Percentiles rank a stretch among this genome's conserved stretches.
phyloP scores from a whole-genome alignment of 768 basidiomycete species.

The Amanita brunnescens region DNA sequence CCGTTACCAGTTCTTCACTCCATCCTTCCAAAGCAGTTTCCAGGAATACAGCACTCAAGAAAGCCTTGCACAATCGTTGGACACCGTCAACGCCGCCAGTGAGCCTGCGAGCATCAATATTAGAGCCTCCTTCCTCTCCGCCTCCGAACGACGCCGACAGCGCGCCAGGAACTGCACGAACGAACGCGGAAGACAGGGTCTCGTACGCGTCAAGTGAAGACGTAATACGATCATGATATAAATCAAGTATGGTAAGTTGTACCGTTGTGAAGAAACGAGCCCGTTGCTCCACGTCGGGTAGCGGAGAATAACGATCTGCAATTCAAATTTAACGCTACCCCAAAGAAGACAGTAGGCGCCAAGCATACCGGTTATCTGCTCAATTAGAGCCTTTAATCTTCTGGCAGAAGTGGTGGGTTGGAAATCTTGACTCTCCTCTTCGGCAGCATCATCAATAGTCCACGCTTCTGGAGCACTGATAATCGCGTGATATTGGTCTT shows the following conservation, averaged over 20 bases:
- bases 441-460: constrained; percentile 64
- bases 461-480: constrained; percentile 80
- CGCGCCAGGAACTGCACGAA: constrained; percentile 89
- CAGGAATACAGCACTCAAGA: constrained; percentile 73
- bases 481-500: constrained; percentile 80
- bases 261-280: constrained; percentile 77
- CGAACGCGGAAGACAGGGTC: constrained; percentile 77
- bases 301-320: constrained; percentile 82
- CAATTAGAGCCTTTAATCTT: constrained; percentile 73
- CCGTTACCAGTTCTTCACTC: constrained; percentile 81
- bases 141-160: constrained; percentile 52
- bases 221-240: constrained; percentile 69
- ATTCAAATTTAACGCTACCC: not conserved
- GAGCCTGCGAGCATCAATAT: constrained; percentile 51
- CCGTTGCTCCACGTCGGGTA: constrained; percentile 71
- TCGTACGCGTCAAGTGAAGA: constrained; percentile 93
- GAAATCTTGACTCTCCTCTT: constrained; percentile 32
- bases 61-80: constrained; percentile 77
- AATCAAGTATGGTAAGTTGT: constrained; percentile 77
- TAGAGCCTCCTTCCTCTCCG: constrained; percentile 30
- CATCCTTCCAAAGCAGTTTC: constrained; percentile 62
- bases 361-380: constrained; percentile 79
- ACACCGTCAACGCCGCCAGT: constrained; percentile 82
- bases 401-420: constrained; percentile 80
- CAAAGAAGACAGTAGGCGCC: not conserved